Percentiles rank a stretch among this genome's conserved stretches.
These are phyloP conservation scores for Gremmenia infestans DNA, from an alignment of 2,329 filamentous ascomycete species.

Conservation along the genomic window DNA sequence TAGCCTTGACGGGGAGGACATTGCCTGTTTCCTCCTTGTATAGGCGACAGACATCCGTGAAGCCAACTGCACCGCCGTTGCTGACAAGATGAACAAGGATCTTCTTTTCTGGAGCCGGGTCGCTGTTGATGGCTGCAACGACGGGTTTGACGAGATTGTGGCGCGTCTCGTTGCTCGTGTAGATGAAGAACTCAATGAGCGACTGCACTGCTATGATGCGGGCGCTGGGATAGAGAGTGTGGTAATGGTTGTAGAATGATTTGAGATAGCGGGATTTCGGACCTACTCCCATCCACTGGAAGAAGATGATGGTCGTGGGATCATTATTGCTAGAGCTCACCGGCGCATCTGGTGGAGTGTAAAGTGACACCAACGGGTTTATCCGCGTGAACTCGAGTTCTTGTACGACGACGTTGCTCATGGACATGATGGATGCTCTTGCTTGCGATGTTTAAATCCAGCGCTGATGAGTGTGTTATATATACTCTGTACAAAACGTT, in stretches of 20 bases:
- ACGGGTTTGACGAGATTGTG: slow-evolving; percentile 7
- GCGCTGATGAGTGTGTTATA: too few species aligned
- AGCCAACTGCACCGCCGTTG: slow-evolving; percentile 14
- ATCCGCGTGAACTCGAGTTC: slow-evolving; percentile 10
- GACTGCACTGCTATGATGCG: slow-evolving; percentile 12
- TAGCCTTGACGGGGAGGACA: slow-evolving; percentile 4
- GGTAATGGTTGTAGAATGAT: slow-evolving; percentile 12
- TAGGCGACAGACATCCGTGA: slow-evolving; percentile 7
- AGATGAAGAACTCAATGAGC: slow-evolving; percentile 10
- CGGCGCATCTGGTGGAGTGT: slow-evolving; percentile 4
- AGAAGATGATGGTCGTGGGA: slow-evolving; percentile 16
- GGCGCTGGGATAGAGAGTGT: slow-evolving; percentile 13
- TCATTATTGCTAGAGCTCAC: neutral
- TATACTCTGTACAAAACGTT: too few species aligned
- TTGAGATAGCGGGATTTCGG: slow-evolving; percentile 14
- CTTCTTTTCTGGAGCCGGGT: slow-evolving; percentile 1
- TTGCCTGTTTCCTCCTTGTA: slow-evolving; percentile 5
- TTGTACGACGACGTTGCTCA: neutral
- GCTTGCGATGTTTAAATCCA: too few species aligned
- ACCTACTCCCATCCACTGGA: slow-evolving; percentile 18
- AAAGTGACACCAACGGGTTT: slow-evolving; percentile 13
- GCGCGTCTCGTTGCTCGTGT: slow-evolving; percentile 7
- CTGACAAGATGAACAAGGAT: slow-evolving; percentile 17
- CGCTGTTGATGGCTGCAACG: slow-evolving; percentile 9
- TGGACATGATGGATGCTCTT: neutral